Evolutionary conservation across 306 rosid genomes (phyloP).

Genomic region (Prunus mume): DNA sequence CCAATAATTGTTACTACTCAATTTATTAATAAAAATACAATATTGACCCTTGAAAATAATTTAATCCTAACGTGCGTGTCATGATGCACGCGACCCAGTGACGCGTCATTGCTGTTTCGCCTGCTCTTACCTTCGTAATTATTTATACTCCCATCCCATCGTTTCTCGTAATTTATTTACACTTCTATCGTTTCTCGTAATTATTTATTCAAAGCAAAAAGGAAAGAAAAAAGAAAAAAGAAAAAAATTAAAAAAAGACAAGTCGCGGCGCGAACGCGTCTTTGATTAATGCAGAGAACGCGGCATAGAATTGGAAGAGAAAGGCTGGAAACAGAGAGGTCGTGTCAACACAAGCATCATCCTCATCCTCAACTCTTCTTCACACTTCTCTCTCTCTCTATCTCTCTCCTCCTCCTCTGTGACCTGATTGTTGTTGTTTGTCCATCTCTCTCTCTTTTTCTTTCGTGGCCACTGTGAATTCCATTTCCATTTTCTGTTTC

Average conservation of each 20-base stretch:
- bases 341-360: conserved; percentile 45
- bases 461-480: conserved; percentile 16
- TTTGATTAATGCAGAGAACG: conserved; percentile 25
- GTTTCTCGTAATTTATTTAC: too few species aligned
- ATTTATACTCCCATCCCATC: not conserved
- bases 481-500: not conserved
- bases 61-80: conserved; percentile 8
- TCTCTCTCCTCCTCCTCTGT: not conserved
- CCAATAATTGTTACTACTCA: too few species aligned
- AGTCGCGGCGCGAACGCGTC: conserved; percentile 28
- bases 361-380: conserved; percentile 25
- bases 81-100: not conserved
- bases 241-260: not conserved
- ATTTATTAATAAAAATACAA: too few species aligned
- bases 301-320: conserved; percentile 25
- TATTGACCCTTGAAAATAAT: not conserved
- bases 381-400: conserved; percentile 23
- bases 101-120: not conserved
- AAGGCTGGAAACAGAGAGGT: not conserved
- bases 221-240: accelerated
- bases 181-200: too few species aligned
- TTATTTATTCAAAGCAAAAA: too few species aligned
- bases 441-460: not conserved
- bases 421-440: not conserved
- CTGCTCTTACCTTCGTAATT: not conserved